A percentile compares a stretch with the other conserved stretches of the same genome.
Evolutionary conservation across 2,329 filamentous ascomycete species (phyloP).

Genomic region (Apiospora kogelbergensis): DNA sequence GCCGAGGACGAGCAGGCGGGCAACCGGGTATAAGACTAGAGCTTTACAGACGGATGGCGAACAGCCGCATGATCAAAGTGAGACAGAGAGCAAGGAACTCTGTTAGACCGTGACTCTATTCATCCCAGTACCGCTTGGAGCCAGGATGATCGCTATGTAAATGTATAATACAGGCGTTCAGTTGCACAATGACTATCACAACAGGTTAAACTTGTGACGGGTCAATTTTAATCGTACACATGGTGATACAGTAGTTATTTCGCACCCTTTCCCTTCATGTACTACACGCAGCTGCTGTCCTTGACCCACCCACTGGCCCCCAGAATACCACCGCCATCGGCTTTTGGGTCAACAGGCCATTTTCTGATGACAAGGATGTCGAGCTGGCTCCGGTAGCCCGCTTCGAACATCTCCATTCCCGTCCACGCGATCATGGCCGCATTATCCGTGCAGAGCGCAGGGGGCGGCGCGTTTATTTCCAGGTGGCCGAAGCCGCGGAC

Average conservation of each 20-base stretch:
- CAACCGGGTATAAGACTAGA: slow-evolving; percentile 13
- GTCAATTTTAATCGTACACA: background rate
- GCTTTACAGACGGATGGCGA: background rate
- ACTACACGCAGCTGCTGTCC: slow-evolving; percentile 13
- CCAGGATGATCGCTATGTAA: slow-evolving; percentile 17
- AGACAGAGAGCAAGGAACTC: slow-evolving; percentile 15
- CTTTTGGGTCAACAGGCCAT: slow-evolving; percentile 70
- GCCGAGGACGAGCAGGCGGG: slow-evolving; percentile 31
- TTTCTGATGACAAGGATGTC: slow-evolving; percentile 60
- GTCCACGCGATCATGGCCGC: slow-evolving; percentile 98
- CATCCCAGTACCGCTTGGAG: slow-evolving; percentile 17
- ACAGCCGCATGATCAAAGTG: background rate
- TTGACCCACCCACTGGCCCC: slow-evolving; percentile 41
- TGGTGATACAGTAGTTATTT: background rate
- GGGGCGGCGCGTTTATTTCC: slow-evolving; percentile 71
- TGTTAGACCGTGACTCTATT: slow-evolving; percentile 21
- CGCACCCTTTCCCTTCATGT: background rate
- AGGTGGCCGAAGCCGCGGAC: slow-evolving; percentile 65
- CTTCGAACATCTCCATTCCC: slow-evolving; percentile 86
- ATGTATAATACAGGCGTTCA: slow-evolving; percentile 24
- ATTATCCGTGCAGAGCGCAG: slow-evolving; percentile 84
- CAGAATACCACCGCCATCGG: slow-evolving; percentile 63
- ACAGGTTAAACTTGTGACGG: background rate
- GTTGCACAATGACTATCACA: background rate
- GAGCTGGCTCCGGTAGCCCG: slow-evolving; percentile 67